phyloP scores from a whole-genome alignment of 106 monocot genomes.

The Platanthera guangdongensis region DNA sequence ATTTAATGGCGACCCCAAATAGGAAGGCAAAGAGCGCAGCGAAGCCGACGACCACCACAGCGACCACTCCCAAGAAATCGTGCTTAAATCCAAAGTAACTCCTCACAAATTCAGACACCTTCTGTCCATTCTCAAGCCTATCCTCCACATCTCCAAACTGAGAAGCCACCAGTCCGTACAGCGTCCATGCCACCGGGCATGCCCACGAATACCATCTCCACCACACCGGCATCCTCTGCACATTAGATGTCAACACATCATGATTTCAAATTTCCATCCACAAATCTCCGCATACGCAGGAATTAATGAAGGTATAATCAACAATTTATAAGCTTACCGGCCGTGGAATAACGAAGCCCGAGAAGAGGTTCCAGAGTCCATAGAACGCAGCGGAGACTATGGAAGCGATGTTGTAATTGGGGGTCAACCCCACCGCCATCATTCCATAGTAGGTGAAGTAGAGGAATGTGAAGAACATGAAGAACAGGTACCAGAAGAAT shows the following conservation, averaged over 20 bases:
- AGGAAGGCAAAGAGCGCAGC: constrained; percentile 43
- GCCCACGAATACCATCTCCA: constrained; percentile 89
- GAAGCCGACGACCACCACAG: constrained; percentile 42
- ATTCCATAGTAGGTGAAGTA: constrained; percentile 63
- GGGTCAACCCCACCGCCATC: constrained; percentile 37
- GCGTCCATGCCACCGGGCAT: constrained; percentile 37
- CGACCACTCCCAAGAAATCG: constrained; percentile 46
- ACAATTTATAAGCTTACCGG: constrained; percentile 19
- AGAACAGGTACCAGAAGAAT: constrained; percentile 29
- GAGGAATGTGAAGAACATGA: constrained; percentile 43
- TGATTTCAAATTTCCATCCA: no score
- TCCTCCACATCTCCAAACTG: constrained; percentile 43
- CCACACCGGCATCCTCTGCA: constrained; percentile 76
- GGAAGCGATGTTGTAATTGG: constrained; percentile 33
- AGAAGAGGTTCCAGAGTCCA: constrained; percentile 42
- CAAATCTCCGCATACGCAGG: no score
- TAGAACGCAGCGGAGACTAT: constrained; percentile 37
- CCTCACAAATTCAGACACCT: constrained; percentile 30
- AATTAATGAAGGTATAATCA: neutral
- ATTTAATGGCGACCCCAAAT: constrained; percentile 56
- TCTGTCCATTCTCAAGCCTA: neutral
- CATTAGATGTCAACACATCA: neutral
- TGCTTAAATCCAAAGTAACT: constrained; percentile 57
- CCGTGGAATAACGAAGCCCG: constrained; percentile 36
- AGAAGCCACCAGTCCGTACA: constrained; percentile 62